Evolutionary conservation across 352 stramenopile genomes (phyloP).

Genomic region (Pythium guiyangense): DNA sequence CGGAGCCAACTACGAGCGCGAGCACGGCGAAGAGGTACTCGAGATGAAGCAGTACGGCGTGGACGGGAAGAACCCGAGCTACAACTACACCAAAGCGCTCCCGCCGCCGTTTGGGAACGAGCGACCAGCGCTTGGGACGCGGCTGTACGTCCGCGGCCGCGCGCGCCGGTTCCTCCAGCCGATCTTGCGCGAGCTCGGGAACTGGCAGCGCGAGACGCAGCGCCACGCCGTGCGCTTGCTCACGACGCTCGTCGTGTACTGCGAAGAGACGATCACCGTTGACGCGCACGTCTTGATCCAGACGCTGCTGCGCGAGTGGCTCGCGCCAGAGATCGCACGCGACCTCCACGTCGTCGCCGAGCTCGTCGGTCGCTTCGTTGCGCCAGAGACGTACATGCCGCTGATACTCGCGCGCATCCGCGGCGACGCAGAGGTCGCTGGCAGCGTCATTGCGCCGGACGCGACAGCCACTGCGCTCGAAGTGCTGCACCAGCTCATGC

Average conservation of each 20-base stretch:
- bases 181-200: constrained; percentile 88
- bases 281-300: constrained; percentile 76
- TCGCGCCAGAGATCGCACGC: constrained; percentile 20
- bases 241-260: constrained; percentile 88
- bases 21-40: constrained; percentile 83
- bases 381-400: constrained; percentile 59
- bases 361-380: constrained; percentile 55
- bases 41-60: constrained; percentile 94
- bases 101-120: constrained; percentile 70
- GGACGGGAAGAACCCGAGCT: constrained; percentile 82
- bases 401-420: constrained; percentile 57
- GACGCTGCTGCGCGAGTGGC: constrained; percentile 57
- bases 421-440: constrained; percentile 36
- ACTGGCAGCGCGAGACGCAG: constrained; percentile 88
- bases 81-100: constrained; percentile 84
- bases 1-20: constrained; percentile 52
- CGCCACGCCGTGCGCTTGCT: constrained; percentile 85
- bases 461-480: constrained; percentile 31
- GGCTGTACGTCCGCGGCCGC: constrained; percentile 89
- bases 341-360: constrained; percentile 38
- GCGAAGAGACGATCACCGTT: constrained; percentile 93
- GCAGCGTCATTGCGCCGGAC: constrained; percentile 19
- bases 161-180: constrained; percentile 87
- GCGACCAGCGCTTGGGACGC: constrained; percentile 85
- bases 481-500: constrained; percentile 43